Evolutionary conservation across 2,329 filamentous ascomycete species (phyloP), one percentile per base, ranked within the genome.

Genomic region (Sordariomycetes sp.): DNA sequence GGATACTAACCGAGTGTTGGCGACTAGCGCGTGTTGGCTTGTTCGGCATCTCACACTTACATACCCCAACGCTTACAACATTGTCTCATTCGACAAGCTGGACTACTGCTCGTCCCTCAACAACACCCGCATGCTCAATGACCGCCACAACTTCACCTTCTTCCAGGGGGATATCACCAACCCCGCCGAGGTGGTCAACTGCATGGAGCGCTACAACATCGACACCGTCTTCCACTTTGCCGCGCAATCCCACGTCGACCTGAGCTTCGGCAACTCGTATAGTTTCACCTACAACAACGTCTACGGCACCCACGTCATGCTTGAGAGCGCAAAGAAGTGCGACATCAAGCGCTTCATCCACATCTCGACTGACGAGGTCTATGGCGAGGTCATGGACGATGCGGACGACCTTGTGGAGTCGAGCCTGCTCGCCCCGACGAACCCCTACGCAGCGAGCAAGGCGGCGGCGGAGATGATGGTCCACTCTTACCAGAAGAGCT

Each of bases 141-240:
- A 79, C 61, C 80, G 79, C 64, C 76, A 79, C 58, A 93, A 92
- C 71, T 94, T 92, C 70, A 81, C 78, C 34, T 93, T 93, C 69
- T 87, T 89, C 70, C 84, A 89, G 68, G 89, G 89, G 58, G 88
- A 93, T 66, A 83, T 93, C 63, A 90, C 86, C 35, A 84, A 86
- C 62, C 84, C 85, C 1, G 74, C 76, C 6, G 83, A 89, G 65
- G 87, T 93, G 2, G 78, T 88, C 62, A 80, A 82, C 64, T 89
- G 85, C 67, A 79, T 93, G 66, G 79, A 87, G 68, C 79, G 82
- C 61, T 78, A 90, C 73, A 79, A 82, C 37, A 87, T 93, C 65
- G 89, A 93, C 68, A 90, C 88, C 57, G 79, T 94, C 61, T 84
- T 93, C 70, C 89, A 93, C 70, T 91, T 94, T 66, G 89, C 89